Evolutionary conservation across 2,329 filamentous ascomycete species (phyloP), one percentile per base, ranked within the genome.

Genomic region (Fusarium staphyleae): DNA sequence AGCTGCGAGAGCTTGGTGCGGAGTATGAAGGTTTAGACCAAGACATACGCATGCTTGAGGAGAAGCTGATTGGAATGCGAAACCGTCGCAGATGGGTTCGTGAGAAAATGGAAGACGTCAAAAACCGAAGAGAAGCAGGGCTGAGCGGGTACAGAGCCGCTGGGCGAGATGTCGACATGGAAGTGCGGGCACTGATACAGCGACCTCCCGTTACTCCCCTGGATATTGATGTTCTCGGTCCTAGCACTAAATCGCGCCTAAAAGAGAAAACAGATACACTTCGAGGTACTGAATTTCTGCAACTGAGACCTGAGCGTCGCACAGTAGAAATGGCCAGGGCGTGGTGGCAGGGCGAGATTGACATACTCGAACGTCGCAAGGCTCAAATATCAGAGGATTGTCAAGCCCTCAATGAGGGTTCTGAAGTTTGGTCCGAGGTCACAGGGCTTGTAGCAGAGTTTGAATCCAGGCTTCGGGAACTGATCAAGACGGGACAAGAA

Each of bases 101-200:
- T 55, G 79, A 79, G 3, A 80, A 84, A 65, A 83, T 90, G 37
- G 78, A 82, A 6, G 84, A 87, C 48, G 79, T 85, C 2, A 80
- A 81, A 57, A 91, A 87, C 62, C 80, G 81, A 47, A 78, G 87
- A 30, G 88, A 91, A 68, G 86, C 88, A 2, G 85, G 85, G n/a
- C 70, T 91, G 12, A 89, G 87, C 48, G 87, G 87, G 1, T 92
- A 91, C 69, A 83, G 81, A 15, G 83, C 86, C 2, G 87, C 87
- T 4, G 73, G 91, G 29, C 82, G 77, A 48, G 82, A 90, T 47
- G 80, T 90, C 5, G 87, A 92, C 55, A 76, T 75, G 12, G 83
- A 89, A 48, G 78, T 91, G 5, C 73, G 75, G 5, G 75, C 74
- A 4, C 81, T 92, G 52, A 75, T 92, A 62, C 77, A 74, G 9